phyloP scores from a whole-genome alignment of 2,329 filamentous ascomycete genomes.

The Rhytidhysteron rufulum region DNA sequence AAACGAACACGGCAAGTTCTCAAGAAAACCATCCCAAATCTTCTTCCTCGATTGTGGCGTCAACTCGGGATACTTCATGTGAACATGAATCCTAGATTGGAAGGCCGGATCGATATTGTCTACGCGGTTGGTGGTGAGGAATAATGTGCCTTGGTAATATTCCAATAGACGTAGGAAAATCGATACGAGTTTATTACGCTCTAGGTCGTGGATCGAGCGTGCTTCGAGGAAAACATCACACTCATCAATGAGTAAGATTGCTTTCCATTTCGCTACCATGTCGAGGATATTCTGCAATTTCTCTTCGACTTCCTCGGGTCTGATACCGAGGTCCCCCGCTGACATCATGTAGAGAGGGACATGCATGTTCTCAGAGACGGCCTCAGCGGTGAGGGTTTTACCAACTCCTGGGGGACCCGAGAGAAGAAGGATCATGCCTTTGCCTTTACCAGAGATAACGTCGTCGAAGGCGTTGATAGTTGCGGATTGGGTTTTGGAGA shows the following conservation, averaged over 20 bases:
- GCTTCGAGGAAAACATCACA: constrained; percentile 29
- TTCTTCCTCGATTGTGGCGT: constrained; percentile 30
- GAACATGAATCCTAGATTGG: constrained; percentile 44
- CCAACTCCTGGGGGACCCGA: constrained; percentile 49
- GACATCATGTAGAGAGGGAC: constrained; percentile 46
- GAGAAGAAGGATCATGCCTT: constrained; percentile 47
- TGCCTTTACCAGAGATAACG: constrained; percentile 48
- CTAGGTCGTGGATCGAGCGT: constrained; percentile 6
- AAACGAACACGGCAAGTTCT: constrained; percentile 13
- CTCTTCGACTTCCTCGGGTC: constrained; percentile 41
- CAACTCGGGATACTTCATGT: constrained; percentile 41
- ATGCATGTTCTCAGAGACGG: constrained; percentile 45
- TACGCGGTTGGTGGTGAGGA: constrained; percentile 40
- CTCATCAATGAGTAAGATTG: constrained; percentile 48
- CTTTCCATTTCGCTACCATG: constrained; percentile 49
- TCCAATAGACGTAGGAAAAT: constrained; percentile 32
- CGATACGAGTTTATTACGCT: constrained; percentile 12
- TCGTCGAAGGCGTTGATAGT: constrained; percentile 45
- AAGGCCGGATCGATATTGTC: constrained; percentile 44
- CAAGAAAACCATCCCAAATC: constrained; percentile 45
- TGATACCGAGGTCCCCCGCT: constrained; percentile 47
- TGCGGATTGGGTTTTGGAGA: constrained; percentile 39
- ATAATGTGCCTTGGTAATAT: constrained; percentile 38
- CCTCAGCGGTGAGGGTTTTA: constrained; percentile 37
- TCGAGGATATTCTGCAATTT: constrained; percentile 46